Evolutionary conservation across 2,329 filamentous ascomycete species (phyloP).

Genomic region (Arthroderma sp.): DNA sequence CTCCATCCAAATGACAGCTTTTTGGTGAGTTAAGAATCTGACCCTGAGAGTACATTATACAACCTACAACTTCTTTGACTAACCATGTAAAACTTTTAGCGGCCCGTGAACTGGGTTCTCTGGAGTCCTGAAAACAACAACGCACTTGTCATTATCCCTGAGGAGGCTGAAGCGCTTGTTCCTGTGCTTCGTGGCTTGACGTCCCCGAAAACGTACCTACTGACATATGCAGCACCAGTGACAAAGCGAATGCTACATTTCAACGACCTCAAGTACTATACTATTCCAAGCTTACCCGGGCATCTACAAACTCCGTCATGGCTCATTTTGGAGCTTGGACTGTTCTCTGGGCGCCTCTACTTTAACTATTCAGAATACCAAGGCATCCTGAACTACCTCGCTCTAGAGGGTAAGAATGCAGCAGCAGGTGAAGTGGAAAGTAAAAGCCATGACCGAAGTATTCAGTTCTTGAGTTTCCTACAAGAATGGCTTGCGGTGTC

Average conservation of each 20-base stretch:
- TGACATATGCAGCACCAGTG: conserved; percentile 47
- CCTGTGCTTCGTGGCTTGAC: conserved; percentile 23
- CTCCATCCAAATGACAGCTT: conserved; percentile 2
- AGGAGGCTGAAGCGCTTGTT: conserved; percentile 48
- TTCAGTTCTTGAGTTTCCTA: conserved; percentile 13
- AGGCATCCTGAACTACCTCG: too few relatives aligned
- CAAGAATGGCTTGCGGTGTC: conserved; percentile 23
- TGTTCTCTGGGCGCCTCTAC: conserved; percentile 49
- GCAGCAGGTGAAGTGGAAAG: too few relatives aligned
- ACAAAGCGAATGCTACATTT: conserved; percentile 49
- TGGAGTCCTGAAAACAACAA: conserved; percentile 37
- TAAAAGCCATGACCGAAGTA: too few relatives aligned
- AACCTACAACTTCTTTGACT: too few relatives aligned
- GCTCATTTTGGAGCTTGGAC: conserved; percentile 45
- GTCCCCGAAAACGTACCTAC: conserved; percentile 27
- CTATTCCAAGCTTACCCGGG: conserved; percentile 35
- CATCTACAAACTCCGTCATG: conserved; percentile 36
- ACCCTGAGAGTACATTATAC: not conserved
- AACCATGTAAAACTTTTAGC: conserved; percentile 15
- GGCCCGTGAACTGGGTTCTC: conserved; percentile 48
- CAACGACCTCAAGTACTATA: conserved; percentile 40
- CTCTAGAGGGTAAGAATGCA: too few relatives aligned
- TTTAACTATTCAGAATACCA: conserved; percentile 11
- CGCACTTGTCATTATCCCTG: conserved; percentile 47
- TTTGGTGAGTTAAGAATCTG: conserved; percentile 2